These are phyloP conservation scores for Coemansia aciculifera DNA, from an alignment of 192 early-diverging fungal species.

Conservation along the genomic window DNA sequence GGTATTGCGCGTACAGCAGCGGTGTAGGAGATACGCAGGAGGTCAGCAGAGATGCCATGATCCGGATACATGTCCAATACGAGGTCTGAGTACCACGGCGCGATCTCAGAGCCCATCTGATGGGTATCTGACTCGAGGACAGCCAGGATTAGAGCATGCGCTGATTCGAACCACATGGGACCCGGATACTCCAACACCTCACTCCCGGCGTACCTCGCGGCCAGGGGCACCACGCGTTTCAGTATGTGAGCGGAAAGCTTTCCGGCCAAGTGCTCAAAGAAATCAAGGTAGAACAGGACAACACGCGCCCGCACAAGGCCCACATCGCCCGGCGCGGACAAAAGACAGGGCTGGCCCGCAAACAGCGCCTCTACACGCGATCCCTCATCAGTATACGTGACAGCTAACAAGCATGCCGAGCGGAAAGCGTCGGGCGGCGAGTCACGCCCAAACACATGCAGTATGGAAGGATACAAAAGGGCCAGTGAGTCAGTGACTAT, in stretches of 20 bases:
- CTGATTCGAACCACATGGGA: conserved; percentile 43
- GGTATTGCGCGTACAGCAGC: conserved; percentile 15
- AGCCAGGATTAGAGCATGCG: conserved; percentile 34
- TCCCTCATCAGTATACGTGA: not conserved
- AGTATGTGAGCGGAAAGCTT: conserved; percentile 1
- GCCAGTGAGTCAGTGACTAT: conserved; percentile 22
- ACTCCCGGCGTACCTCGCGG: conserved; percentile 12
- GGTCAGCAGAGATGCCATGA: conserved; percentile 14
- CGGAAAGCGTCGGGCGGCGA: conserved; percentile 20
- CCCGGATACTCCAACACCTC: not conserved
- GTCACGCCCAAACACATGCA: conserved; percentile 7
- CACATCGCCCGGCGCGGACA: not conserved
- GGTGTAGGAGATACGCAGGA: conserved; percentile 34
- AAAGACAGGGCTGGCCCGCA: conserved; percentile 18
- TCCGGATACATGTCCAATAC: conserved; percentile 24
- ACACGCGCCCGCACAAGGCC: not conserved
- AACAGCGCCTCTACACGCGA: conserved; percentile 14
- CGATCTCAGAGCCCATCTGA: conserved; percentile 7
- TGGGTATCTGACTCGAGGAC: conserved; percentile 15
- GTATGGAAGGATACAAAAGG: conserved; percentile 13
- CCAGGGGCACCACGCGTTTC: conserved; percentile 24
- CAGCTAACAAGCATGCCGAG: not conserved
- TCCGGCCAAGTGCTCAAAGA: conserved; percentile 31
- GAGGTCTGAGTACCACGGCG: conserved; percentile 34
- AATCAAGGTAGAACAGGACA: conserved; percentile 43